Conservation (phyloP, 257 asterid species). For the Rubia yunnanensis region DNA sequence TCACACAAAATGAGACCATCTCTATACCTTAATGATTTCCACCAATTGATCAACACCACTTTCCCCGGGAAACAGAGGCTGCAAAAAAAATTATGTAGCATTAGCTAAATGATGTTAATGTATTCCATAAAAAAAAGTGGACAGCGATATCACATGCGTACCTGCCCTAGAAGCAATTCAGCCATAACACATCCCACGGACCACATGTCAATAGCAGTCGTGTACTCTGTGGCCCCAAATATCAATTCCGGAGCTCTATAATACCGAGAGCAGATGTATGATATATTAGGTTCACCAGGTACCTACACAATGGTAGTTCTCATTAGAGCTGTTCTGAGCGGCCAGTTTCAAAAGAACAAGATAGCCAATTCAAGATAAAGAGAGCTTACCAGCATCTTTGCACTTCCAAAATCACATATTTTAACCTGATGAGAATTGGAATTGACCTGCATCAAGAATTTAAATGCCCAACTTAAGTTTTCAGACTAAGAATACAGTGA, state of each 20-base stretch:
- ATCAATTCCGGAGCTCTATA: conserved; percentile 93
- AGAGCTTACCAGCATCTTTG: conserved; percentile 75
- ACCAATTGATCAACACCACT: conserved; percentile 89
- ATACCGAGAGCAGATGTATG: conserved; percentile 90
- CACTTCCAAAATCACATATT: conserved; percentile 97
- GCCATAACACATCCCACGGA: conserved; percentile 96
- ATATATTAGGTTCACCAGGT: conserved; percentile 89
- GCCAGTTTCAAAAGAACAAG: background rate
- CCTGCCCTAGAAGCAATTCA: conserved; percentile 88
- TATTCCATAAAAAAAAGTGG: background rate
- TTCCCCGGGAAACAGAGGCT: conserved; percentile 96
- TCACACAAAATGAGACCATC: background rate
- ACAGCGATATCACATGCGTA: conserved; percentile 5
- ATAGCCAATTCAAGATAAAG: background rate
- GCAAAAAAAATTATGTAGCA: conserved; percentile 14
- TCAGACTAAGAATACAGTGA: background rate
- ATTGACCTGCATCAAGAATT: conserved; percentile 54
- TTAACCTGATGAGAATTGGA: conserved; percentile 75
- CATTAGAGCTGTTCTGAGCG: background rate
- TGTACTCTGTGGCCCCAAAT: conserved; percentile 90
- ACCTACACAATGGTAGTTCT: conserved; percentile 31
- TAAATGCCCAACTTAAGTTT: background rate
- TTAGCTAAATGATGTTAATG: background rate
- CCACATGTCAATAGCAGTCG: conserved; percentile 94
- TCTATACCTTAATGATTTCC: conserved; percentile 69